Conservation (phyloP, 2,329 filamentous ascomycete species). For the Fusarium foetens region DNA sequence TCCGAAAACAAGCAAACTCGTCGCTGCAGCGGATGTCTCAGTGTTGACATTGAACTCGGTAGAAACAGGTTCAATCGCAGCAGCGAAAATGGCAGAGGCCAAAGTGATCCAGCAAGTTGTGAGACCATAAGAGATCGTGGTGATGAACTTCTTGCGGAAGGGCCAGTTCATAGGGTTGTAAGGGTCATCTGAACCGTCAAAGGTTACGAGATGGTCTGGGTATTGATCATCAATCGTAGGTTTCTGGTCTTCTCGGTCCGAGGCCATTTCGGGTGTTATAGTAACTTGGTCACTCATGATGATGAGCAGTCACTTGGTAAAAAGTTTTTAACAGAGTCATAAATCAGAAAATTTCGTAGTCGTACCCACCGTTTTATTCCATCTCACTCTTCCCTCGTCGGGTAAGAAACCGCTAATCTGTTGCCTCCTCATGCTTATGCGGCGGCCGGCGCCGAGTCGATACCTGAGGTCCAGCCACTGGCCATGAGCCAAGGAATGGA, state of each 20-base stretch:
- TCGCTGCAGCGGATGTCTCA: neutral
- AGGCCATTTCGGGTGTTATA: neutral
- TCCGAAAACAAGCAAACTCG: neutral
- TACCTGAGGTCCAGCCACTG: neutral
- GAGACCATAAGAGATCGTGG: neutral
- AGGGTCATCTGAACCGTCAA: neutral
- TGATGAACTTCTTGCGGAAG: neutral
- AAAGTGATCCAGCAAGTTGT: constrained; percentile 5
- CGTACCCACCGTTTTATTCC: no score
- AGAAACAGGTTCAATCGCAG: neutral
- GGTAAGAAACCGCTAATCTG: no score
- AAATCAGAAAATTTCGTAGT: no score
- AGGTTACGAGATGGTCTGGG: neutral
- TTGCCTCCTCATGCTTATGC: no score
- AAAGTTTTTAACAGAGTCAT: no score
- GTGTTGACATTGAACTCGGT: neutral
- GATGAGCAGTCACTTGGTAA: no score
- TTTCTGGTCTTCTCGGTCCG: neutral
- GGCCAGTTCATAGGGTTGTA: neutral
- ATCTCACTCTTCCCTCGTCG: no score
- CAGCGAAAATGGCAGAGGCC: neutral
- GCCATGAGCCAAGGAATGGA: neutral
- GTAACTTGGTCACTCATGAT: neutral
- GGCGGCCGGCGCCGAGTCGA: neutral
- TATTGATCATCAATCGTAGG: neutral